Evolutionary conservation across 2,329 filamentous ascomycete genomes (phyloP).

Genomic region (Stagonosporopsis tanaceti): DNA sequence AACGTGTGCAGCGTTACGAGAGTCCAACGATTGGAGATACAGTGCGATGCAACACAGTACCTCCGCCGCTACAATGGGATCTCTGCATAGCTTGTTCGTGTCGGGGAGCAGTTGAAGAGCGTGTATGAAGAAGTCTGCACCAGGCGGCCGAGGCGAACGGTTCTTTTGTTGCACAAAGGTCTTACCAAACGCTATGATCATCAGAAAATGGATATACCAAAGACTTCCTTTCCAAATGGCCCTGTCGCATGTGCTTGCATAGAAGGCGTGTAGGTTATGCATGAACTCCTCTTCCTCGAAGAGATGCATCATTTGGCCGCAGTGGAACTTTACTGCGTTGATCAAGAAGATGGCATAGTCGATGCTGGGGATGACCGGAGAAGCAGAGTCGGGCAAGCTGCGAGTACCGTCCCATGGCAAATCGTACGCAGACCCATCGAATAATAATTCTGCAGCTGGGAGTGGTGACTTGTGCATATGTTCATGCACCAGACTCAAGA

Average conservation of each 20-base stretch:
- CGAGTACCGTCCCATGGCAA: conserved; percentile 59
- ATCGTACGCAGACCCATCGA: conserved; percentile 62
- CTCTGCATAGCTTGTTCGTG: conserved; percentile 52
- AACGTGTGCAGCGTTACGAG: conserved; percentile 56
- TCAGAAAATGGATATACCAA: conserved; percentile 63
- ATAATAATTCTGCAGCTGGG: conserved; percentile 56
- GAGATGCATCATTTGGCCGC: conserved; percentile 62
- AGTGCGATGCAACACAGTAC: conserved; percentile 61
- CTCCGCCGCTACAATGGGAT: conserved; percentile 59
- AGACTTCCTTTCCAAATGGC: conserved; percentile 43
- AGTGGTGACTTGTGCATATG: conserved; percentile 55
- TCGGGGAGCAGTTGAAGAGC: conserved; percentile 63
- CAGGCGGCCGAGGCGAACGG: conserved; percentile 51
- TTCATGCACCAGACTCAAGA: conserved; percentile 60
- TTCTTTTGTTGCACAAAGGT: conserved; percentile 56
- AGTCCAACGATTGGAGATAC: conserved; percentile 62
- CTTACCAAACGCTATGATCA: conserved; percentile 65
- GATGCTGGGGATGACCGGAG: conserved; percentile 56
- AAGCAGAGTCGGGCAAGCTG: conserved; percentile 40
- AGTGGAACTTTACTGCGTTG: conserved; percentile 65
- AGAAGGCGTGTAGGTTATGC: conserved; percentile 53
- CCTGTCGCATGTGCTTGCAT: conserved; percentile 45
- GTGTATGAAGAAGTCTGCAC: conserved; percentile 70
- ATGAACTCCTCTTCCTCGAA: conserved; percentile 64
- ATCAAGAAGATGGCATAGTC: conserved; percentile 63